These are phyloP conservation scores for Phaeosphaeria sp. DNA, from an alignment of 2,329 filamentous ascomycete species.

Conservation along the genomic window DNA sequence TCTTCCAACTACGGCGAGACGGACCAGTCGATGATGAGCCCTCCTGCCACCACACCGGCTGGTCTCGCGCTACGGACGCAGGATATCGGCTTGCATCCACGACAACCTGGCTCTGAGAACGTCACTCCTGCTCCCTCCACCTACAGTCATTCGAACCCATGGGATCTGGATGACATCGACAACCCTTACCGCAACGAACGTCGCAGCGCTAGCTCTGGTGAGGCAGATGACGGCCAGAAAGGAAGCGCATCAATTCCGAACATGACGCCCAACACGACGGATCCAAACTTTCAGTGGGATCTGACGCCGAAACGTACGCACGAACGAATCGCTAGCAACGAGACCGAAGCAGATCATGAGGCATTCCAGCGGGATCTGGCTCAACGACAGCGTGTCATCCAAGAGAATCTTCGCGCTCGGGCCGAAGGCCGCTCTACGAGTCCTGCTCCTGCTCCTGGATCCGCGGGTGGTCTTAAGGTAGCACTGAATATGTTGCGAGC, in stretches of 20 bases:
- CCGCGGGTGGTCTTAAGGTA: conserved; percentile 55
- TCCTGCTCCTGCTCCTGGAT: conserved; percentile 42
- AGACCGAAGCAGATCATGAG: conserved; percentile 65
- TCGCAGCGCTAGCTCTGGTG: conserved; percentile 45
- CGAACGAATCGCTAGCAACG: conserved; percentile 57
- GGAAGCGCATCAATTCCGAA: conserved; percentile 14
- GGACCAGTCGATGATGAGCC: conserved; percentile 52
- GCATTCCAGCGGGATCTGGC: conserved; percentile 78
- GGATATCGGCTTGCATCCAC: conserved; percentile 36
- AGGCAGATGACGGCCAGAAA: conserved; percentile 39
- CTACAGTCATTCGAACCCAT: conserved; percentile 61
- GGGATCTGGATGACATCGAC: conserved; percentile 61
- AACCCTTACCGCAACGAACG: conserved; percentile 46
- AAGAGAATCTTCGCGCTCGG: conserved; percentile 75
- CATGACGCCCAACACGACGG: conserved; percentile 16
- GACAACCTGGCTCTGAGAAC: conserved; percentile 40
- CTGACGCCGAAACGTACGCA: conserved; percentile 57
- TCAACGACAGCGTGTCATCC: conserved; percentile 72
- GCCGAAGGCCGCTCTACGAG: conserved; percentile 58
- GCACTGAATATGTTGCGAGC: conserved; percentile 69
- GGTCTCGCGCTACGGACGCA: conserved; percentile 45
- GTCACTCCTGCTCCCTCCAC: conserved; percentile 55
- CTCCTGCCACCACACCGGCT: conserved; percentile 42
- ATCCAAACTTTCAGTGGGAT: conserved; percentile 51
- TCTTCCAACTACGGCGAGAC: conserved; percentile 73